Evolutionary conservation across 2,329 filamentous ascomycete genomes (phyloP).

Genomic region (Fusarium camptoceras): DNA sequence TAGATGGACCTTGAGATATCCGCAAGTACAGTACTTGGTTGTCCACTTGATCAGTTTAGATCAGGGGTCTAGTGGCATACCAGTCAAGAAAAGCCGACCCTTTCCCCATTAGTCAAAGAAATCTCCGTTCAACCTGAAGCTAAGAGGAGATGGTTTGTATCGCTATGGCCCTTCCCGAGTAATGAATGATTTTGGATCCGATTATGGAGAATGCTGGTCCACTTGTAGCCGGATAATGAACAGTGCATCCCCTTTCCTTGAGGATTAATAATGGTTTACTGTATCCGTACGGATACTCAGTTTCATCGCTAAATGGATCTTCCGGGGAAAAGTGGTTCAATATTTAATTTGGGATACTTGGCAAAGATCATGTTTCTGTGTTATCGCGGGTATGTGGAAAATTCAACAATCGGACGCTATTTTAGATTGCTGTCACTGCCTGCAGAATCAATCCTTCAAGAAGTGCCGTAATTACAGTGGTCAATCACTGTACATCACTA

Average conservation of each 20-base stretch:
- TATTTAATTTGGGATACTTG: neutral
- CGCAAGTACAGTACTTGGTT: neutral
- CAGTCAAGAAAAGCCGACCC: neutral
- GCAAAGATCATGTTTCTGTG: too few relatives aligned
- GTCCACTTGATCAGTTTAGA: neutral
- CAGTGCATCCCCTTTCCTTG: neutral
- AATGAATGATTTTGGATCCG: neutral
- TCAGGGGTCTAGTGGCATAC: neutral
- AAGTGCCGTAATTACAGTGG: neutral
- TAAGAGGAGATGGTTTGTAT: neutral
- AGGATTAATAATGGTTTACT: neutral
- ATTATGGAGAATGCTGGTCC: neutral
- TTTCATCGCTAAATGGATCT: neutral
- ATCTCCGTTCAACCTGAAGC: neutral
- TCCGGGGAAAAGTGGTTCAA: neutral
- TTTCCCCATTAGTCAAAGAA: neutral
- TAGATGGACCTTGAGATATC: neutral
- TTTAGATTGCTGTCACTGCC: neutral
- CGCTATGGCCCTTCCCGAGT: neutral
- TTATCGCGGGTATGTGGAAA: neutral
- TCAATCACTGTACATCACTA: neutral
- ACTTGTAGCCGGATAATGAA: constrained; percentile 13
- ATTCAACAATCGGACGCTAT: neutral
- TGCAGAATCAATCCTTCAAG: constrained; percentile 2
- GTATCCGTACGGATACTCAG: neutral